Base-by-base conservation (phyloP, 2,329 filamentous ascomycete genomes). In the Penicillium occitanis region DNA sequence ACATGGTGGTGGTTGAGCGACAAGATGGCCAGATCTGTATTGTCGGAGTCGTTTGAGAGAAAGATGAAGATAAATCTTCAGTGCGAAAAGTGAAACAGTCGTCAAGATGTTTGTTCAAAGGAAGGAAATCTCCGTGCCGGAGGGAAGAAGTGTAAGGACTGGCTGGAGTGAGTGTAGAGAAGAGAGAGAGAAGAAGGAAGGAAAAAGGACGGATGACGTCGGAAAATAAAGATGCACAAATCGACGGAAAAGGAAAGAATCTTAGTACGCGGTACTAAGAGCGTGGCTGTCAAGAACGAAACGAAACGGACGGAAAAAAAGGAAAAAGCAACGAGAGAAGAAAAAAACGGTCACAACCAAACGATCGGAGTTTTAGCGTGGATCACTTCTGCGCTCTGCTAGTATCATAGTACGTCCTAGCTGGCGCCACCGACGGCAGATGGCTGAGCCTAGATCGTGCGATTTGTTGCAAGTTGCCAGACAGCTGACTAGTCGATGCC, bases 1-100 rank as follows among this genome's bases (percentile, higher is more conserved):
- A 82, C 80, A 82, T 82, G 57, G 28, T 64, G 11, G 42, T 28
- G 46, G 46, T 14, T 50, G 46, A 51, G 48, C 25, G 30, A 25
- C 30, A 25, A 65, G 63, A 65, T 60, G 42, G 37, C 63, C 63
- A 65, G 57, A 60, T 60, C 53, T 53, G 55, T 30, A 25, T 44
- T 46, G 22, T 60, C 57, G 22, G 40, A 48, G n/a, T 51, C 10
- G 60, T 19, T n/a, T 2, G 33, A 35, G 42, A 7, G 50, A 22
- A 22, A 22, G 28, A 50, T 25, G 60, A 40, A 25, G 44, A 28
- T 22, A 11, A 25, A 22, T 42, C 25, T 53, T 37, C 28, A 25
- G 53, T 44, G 40, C 11, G 13, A 13, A 35, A 28, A n/a, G 44
- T 13, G 10, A 28, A 57, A 46, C 61, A 57, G 51, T 57, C 61